Evolutionary conservation across 2,329 filamentous ascomycete species (phyloP), one percentile per base, ranked within the genome.

Genomic region (Venturia oleaginea): DNA sequence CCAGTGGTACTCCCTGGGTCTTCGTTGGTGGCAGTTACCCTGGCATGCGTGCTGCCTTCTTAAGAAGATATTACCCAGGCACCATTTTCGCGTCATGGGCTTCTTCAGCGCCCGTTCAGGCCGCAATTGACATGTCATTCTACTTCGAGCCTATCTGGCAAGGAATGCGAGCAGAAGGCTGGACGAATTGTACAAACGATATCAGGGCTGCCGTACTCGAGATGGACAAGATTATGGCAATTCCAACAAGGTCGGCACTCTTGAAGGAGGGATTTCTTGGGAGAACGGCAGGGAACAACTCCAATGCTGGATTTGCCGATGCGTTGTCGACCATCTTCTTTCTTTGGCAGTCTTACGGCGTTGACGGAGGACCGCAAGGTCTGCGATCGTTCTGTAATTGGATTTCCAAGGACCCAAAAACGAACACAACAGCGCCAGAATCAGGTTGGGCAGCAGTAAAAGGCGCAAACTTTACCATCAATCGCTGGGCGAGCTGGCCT

Each of bases 261-360:
- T 74, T 83, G 46, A 84, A 83, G 67, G 70, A 76, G 64, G 67
- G 75, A 5, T 82, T 83, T 69, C 75, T 83, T 17, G 80, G 81
- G 10, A 68, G 72, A 3, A 79, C 76, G 0, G 79, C 77, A 0
- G 79, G 76, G 3, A 72, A 73, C 0, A 82, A 80, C 68, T 75
- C 70, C 24, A 78, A 83, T 63, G 76, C 74, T 0, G 78, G 75
- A 22, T 83, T 83, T 66, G 79, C 77, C 0, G 73, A 78, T 30
- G 78, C 77, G 0, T 70, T 83, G 3, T 69, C 68, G 2, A 72
- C 71, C 1, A 71, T 77, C 5, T 79, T 76, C 65, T 71, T 69
- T n/a, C 71, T 70, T 2, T 82, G 79, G 73, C 80, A 82, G 62
- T 70, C 68, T 0, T 77, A 76, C 54, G 80, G 80, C 1, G 68